phyloP scores from a whole-genome alignment of 495 filamentous ascomycete genomes.

The Trichoderma parareesei region DNA sequence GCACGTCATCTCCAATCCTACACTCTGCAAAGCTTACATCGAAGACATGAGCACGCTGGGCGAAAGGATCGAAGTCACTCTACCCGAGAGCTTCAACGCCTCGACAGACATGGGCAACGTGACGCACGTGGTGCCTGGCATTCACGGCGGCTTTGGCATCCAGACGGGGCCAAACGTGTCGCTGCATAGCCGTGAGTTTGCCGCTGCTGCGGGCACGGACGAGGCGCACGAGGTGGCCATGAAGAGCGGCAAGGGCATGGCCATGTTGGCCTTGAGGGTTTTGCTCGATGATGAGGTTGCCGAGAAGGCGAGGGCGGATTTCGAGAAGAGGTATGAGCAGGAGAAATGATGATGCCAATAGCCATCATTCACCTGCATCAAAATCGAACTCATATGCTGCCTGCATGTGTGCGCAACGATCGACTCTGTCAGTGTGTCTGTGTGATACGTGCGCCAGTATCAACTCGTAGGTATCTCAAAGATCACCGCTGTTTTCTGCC shows the following conservation, averaged over 20 bases:
- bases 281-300: conserved; percentile 42
- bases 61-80: conserved; percentile 29
- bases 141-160: conserved; percentile 51
- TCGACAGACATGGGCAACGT: conserved; percentile 48
- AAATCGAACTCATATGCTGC: no score
- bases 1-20: conserved; percentile 42
- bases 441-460: no score
- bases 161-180: conserved; percentile 33
- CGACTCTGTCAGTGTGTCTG: not conserved
- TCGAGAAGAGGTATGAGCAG: conserved; percentile 32
- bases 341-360: conserved; percentile 22
- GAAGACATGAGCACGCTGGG: conserved; percentile 39
- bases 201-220: conserved; percentile 40
- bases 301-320: conserved; percentile 10
- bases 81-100: conserved; percentile 28
- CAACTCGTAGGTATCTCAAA: no score
- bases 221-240: conserved; percentile 39
- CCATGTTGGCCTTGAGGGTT: conserved; percentile 41
- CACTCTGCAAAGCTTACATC: conserved; percentile 43
- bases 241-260: conserved; percentile 49
- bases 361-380: not conserved
- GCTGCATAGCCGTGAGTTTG: conserved; percentile 50
- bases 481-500: no score
- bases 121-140: conserved; percentile 46
- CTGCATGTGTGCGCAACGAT: not conserved